Conservation (phyloP, 805 yeast species). For the Komagataella pastoris region DNA sequence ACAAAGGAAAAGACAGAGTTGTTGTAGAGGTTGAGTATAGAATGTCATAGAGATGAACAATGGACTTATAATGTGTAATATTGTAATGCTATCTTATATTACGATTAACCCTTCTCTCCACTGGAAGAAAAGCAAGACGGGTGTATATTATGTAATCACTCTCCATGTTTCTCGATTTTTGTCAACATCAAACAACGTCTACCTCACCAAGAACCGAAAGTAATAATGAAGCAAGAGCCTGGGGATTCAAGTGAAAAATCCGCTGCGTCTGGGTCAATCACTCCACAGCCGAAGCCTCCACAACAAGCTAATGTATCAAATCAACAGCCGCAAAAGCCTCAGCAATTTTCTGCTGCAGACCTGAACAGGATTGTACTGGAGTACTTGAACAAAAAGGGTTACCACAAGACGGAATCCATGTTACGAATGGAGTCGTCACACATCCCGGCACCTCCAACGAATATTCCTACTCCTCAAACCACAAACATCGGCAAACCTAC, state of each 20-base stretch:
- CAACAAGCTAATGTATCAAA: neutral
- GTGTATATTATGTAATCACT: neutral
- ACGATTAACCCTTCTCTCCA: neutral
- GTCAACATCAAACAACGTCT: neutral
- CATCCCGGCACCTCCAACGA: constrained; percentile 35
- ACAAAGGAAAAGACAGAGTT: constrained; percentile 32
- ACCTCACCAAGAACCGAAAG: neutral
- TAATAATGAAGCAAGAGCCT: neutral
- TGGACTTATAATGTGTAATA: neutral
- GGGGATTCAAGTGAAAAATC: neutral
- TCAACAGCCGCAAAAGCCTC: constrained; percentile 2
- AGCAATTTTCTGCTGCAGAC: constrained; percentile 68
- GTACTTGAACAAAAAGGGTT: constrained; percentile 86
- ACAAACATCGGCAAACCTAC: constrained; percentile 18
- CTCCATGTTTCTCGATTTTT: neutral
- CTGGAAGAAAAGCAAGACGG: neutral
- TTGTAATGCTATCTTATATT: no score
- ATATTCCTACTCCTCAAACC: constrained; percentile 35
- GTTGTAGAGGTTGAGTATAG: constrained; percentile 33
- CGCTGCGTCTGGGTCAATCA: neutral
- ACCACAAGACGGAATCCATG: constrained; percentile 88
- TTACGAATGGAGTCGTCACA: constrained; percentile 75
- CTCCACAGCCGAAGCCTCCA: neutral
- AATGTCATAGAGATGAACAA: constrained; percentile 1
- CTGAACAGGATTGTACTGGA: constrained; percentile 86